These are phyloP conservation scores for Bipolaris gigantea DNA, from an alignment of 2,329 filamentous ascomycete genomes.

Conservation along the genomic window DNA sequence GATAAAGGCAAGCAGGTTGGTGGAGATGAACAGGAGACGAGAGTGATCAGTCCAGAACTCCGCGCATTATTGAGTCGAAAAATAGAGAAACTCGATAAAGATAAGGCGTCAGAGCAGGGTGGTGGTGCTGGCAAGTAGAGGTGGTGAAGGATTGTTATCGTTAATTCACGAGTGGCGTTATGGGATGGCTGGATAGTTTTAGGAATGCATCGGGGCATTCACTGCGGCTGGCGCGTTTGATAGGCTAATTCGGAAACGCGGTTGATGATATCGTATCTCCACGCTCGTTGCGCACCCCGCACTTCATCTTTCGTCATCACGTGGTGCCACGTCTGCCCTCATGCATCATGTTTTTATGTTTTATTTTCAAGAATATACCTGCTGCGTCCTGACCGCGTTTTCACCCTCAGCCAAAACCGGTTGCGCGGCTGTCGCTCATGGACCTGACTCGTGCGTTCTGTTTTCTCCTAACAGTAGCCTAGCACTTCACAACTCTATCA, in stretches of 20 bases:
- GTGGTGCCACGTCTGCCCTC: not conserved
- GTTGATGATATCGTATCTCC: slow-evolving; percentile 1
- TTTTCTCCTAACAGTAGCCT: slow-evolving; percentile 5
- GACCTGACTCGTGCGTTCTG: not conserved
- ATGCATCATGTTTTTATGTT: not conserved
- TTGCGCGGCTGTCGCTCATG: not conserved
- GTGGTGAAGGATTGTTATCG: not conserved
- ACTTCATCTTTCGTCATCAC: not conserved
- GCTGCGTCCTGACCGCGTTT: not conserved
- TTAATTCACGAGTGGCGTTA: not conserved
- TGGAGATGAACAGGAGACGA: slow-evolving; percentile 41
- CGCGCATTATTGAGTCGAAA: slow-evolving; percentile 64
- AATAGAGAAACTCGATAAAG: slow-evolving; percentile 56
- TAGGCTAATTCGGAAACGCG: not conserved
- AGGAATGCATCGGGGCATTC: not conserved
- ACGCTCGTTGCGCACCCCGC: slow-evolving; percentile 2
- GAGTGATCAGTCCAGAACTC: slow-evolving; percentile 66
- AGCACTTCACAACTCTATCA: slow-evolving; percentile 3
- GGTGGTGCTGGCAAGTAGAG: slow-evolving; percentile 12
- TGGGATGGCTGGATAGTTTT: not conserved
- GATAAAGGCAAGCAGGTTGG: slow-evolving; percentile 43
- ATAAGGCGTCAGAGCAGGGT: slow-evolving; percentile 44
- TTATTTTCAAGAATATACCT: not conserved
- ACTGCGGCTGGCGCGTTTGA: not conserved
- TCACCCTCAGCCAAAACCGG: not conserved